phyloP scores from a whole-genome alignment of 129 eudicot species.

The Sambucus nigra region DNA sequence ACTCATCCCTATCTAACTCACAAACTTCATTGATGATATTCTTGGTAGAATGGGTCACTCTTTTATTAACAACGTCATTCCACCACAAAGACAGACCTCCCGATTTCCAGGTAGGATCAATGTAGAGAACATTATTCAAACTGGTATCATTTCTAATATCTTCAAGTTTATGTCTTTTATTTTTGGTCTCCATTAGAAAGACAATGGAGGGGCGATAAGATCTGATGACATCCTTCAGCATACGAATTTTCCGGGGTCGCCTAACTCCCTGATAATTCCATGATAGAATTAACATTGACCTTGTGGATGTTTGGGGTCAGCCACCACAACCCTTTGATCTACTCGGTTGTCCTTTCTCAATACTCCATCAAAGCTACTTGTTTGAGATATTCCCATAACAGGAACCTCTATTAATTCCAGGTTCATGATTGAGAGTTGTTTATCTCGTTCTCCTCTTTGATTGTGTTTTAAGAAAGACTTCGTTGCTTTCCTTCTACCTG shows the following conservation, averaged over 20 bases:
- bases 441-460: no score
- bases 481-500: no score
- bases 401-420: no score
- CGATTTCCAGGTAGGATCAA: background rate
- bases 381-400: no score
- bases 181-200: slow-evolving; percentile 1
- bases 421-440: no score
- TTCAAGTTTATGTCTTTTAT: background rate
- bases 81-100: slow-evolving; percentile 5
- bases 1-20: no score
- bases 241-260: background rate
- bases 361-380: no score
- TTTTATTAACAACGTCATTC: no score
- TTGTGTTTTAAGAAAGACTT: no score
- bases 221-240: background rate
- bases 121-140: background rate
- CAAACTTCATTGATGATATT: background rate
- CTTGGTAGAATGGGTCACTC: background rate
- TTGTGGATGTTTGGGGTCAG: background rate
- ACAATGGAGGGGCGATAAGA: background rate
- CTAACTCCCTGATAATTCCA: slow-evolving; percentile 1
- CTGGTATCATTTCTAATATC: background rate
- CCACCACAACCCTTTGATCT: slow-evolving; percentile 7
- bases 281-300: background rate
- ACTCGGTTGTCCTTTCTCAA: no score